Percentiles rank a stretch among this genome's conserved stretches.
phyloP scores from a whole-genome alignment of 805 yeast genomes.

The Ogataea minuta region DNA sequence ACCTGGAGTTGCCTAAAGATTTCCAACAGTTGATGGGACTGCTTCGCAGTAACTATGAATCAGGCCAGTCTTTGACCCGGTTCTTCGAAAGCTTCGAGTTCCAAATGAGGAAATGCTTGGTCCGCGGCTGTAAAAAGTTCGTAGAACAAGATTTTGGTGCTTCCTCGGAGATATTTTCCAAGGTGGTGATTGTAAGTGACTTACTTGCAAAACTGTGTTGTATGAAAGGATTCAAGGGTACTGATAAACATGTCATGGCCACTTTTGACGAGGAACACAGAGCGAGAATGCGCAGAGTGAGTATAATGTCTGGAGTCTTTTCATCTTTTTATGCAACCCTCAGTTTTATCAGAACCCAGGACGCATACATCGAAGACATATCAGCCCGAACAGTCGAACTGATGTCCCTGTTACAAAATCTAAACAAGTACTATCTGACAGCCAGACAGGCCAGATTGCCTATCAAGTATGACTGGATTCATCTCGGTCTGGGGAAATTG shows the following conservation, averaged over 20 bases:
- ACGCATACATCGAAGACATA: slow-evolving; percentile 1
- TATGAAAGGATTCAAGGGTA: slow-evolving; percentile 14
- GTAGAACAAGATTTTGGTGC: slow-evolving; percentile 8
- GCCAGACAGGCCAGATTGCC: slow-evolving; percentile 7
- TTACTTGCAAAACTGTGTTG: slow-evolving; percentile 12
- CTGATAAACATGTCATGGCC: slow-evolving; percentile 8
- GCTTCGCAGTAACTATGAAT: slow-evolving; percentile 6
- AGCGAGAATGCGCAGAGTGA: slow-evolving; percentile 5
- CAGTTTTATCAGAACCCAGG: slow-evolving; percentile 7
- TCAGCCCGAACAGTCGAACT: slow-evolving; percentile 8
- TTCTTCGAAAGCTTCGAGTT: slow-evolving; percentile 15
- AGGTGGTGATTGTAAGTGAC: slow-evolving; percentile 11
- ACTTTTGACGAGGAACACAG: slow-evolving; percentile 6
- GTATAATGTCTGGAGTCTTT: slow-evolving; percentile 10
- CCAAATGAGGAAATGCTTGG: slow-evolving; percentile 6
- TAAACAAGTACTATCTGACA: slow-evolving; percentile 13
- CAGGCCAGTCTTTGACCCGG: slow-evolving; percentile 4
- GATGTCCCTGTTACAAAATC: slow-evolving; percentile 11
- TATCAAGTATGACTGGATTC: slow-evolving; percentile 18
- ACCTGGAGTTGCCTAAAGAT: slow-evolving; percentile 10
- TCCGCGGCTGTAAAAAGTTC: slow-evolving; percentile 9
- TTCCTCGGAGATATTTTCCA: slow-evolving; percentile 2
- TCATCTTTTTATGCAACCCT: slow-evolving; percentile 11
- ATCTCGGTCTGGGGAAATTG: slow-evolving; percentile 15
- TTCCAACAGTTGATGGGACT: slow-evolving; percentile 7